A percentile compares a stretch with the other conserved stretches of the same genome.
Conservation (phyloP, 164 flowering plant species). For the Vitis labrusca region DNA sequence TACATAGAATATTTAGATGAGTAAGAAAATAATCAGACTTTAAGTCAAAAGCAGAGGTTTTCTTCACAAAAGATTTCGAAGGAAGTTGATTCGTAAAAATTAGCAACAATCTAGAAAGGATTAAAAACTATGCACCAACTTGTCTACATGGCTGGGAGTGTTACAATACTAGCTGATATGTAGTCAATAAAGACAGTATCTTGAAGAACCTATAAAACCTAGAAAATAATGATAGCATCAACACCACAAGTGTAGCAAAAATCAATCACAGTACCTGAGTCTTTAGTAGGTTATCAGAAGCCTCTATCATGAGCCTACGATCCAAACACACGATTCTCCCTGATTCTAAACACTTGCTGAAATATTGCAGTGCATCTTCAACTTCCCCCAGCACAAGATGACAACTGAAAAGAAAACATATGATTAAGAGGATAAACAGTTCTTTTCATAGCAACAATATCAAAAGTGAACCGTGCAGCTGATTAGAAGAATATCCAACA, state of each 20-base stretch:
- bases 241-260: background rate
- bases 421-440: background rate
- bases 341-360: constrained; percentile 49
- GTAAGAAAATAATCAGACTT: background rate
- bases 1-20: background rate
- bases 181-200: background rate
- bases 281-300: constrained; percentile 78
- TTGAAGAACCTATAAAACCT: background rate
- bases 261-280: constrained; percentile 57
- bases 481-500: too few species aligned
- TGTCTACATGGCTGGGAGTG: background rate
- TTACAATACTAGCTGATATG: background rate
- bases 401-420: constrained; percentile 47
- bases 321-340: constrained; percentile 62
- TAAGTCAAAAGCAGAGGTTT: too few species aligned
- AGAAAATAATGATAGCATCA: background rate
- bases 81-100: too few species aligned
- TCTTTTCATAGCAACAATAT: background rate
- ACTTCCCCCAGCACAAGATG: constrained; percentile 85
- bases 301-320: constrained; percentile 63
- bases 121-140: background rate
- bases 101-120: too few species aligned
- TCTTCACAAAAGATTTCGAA: too few species aligned
- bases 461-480: too few species aligned
- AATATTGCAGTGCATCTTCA: constrained; percentile 62